Evolutionary conservation across 164 flowering plant genomes (phyloP).

Genomic region (Warburgia ugandensis): DNA sequence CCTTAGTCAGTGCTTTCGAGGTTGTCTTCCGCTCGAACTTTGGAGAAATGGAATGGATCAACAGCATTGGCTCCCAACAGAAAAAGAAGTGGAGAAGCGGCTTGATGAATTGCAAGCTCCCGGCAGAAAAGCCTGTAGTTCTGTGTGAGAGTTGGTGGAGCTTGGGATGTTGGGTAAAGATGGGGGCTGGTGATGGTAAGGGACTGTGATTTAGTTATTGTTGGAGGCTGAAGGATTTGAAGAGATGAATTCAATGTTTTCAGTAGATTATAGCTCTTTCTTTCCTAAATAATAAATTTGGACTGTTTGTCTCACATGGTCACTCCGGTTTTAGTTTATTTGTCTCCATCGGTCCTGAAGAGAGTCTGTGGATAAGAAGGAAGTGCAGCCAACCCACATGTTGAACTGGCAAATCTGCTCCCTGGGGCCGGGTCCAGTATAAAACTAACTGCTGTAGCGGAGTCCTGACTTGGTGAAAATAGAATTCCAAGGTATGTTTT

Average conservation of each 20-base stretch:
- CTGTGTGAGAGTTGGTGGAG: slow-evolving; percentile 13
- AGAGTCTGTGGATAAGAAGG: slow-evolving; percentile 1
- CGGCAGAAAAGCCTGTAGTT: slow-evolving; percentile 41
- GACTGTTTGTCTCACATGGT: neutral
- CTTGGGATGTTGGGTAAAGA: slow-evolving; percentile 12
- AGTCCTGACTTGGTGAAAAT: neutral
- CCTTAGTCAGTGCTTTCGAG: neutral
- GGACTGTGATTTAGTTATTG: slow-evolving; percentile 7
- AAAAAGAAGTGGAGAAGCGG: slow-evolving; percentile 36
- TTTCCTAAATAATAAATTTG: slow-evolving; percentile 6
- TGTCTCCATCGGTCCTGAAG: neutral
- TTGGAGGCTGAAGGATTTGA: slow-evolving; percentile 13
- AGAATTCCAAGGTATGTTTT: neutral
- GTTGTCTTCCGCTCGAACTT: slow-evolving; percentile 38
- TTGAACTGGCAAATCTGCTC: neutral
- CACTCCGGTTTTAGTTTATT: neutral
- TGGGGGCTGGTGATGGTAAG: slow-evolving; percentile 7
- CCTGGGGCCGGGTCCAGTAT: no score
- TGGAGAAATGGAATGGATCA: slow-evolving; percentile 21
- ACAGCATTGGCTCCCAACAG: slow-evolving; percentile 13
- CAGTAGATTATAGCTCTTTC: slow-evolving; percentile 13
- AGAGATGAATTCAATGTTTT: slow-evolving; percentile 9
- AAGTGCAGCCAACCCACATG: neutral
- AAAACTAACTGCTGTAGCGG: no score
- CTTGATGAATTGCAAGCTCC: slow-evolving; percentile 30